A percentile compares a stretch with the other conserved stretches of the same genome.
phyloP scores from a whole-genome alignment of 345 rosid species.

The Brassica carinata region DNA sequence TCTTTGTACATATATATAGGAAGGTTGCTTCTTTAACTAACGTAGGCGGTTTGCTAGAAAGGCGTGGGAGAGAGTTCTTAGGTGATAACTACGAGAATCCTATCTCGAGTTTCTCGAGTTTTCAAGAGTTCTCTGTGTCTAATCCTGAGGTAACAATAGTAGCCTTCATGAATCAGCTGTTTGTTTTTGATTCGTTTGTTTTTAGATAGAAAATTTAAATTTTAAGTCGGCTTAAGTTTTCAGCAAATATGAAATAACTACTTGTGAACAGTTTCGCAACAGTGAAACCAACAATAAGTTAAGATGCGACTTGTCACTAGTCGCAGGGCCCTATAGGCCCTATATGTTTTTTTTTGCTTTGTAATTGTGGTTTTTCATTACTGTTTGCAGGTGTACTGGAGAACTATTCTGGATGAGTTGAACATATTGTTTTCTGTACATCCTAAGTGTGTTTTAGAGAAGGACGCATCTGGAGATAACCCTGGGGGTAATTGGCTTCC shows the following conservation, averaged over 20 bases:
- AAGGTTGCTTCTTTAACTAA: conserved; percentile 61
- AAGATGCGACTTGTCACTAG: neutral
- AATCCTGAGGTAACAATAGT: conserved; percentile 68
- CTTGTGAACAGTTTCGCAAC: neutral
- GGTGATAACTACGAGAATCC: conserved; percentile 78
- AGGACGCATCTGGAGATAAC: conserved; percentile 42
- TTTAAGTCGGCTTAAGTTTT: too few species aligned
- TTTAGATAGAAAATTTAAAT: too few species aligned
- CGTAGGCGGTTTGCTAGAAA: conserved; percentile 72
- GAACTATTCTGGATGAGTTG: conserved; percentile 68
- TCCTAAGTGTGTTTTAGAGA: conserved; percentile 62
- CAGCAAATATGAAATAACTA: too few species aligned
- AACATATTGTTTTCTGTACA: conserved; percentile 57
- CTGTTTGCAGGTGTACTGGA: conserved; percentile 75
- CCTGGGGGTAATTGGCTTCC: conserved; percentile 97
- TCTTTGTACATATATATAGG: conserved; percentile 39
- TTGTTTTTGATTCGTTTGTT: too few species aligned
- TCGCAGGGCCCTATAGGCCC: neutral
- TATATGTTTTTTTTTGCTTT: neutral
- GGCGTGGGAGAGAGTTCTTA: conserved; percentile 67
- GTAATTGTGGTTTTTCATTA: conserved; percentile 15
- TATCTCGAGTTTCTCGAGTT: conserved; percentile 70
- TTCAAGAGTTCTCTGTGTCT: conserved; percentile 86
- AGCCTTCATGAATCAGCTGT: neutral
- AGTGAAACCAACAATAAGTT: neutral